Evolutionary conservation across 1,139 yeast genomes (phyloP), one percentile per base, ranked within the genome.

Genomic region (Saccharomyces hybrid): DNA sequence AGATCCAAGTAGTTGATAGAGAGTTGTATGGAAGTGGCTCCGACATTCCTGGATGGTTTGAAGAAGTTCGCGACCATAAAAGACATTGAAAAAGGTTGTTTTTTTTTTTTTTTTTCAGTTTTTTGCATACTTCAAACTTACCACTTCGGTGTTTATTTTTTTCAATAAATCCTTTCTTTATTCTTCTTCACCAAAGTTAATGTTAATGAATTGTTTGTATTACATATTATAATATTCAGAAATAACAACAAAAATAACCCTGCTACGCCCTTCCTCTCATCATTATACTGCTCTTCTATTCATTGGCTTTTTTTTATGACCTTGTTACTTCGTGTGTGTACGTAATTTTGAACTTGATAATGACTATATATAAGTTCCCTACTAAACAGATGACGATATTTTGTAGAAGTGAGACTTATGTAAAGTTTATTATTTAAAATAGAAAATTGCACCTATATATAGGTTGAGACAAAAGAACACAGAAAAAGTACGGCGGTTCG

Each of bases 41-140:
- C 54, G 88, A 83, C 70, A 81, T 83, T 47, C 81, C 83, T 16
- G 88, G 88, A 3, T 83, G 88, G 88, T 63, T 52, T 50, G 61
- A 64, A 52, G 72, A 68, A 50, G 67, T 65, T 34, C 57, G 62
- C 16, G 66, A 68, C 5, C 66, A 66, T 51, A 61, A 60, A 47
- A 64, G 60, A 50, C 70, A 66, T 55, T 67, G 53, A 56, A 14
- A 50, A 47, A 16, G 44, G 27, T 32, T 25, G 20, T 25, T 25
- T 23, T 32, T 23, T 8, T 26, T 44, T 16, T 9, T 3, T 7
- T 48, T 47, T 23, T 26, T 4, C 23, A 11, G 20, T 8, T 46
- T 46, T 4, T 46, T 13, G 31, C 31, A 27, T 26, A 8, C 8
- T 25, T 25, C 7, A 8, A 27, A 46, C 9, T 27, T 13, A n/a